Evolutionary conservation across 2,329 filamentous ascomycete genomes (phyloP).

Genomic region (Sclerotinia nivalis): DNA sequence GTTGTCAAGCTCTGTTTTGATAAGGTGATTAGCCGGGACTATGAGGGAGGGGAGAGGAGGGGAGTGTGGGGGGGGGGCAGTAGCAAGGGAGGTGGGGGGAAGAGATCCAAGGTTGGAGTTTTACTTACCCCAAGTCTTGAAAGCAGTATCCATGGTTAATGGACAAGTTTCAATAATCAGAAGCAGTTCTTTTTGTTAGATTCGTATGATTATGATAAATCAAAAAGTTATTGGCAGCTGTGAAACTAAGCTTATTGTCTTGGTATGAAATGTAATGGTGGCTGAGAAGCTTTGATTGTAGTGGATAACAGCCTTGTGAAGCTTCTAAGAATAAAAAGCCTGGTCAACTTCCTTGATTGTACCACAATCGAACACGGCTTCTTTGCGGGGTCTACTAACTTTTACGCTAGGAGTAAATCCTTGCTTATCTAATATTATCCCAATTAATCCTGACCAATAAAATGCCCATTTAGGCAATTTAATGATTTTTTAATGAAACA

Average conservation of each 20-base stretch:
- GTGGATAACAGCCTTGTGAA: constrained; percentile 24
- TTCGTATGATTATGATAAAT: background rate
- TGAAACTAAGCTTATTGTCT: background rate
- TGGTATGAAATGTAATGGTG: background rate
- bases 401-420: background rate
- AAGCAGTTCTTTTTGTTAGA: background rate
- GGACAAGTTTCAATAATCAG: background rate
- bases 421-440: constrained; percentile 9
- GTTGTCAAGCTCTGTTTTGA: constrained; percentile 77
- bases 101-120: constrained; percentile 25
- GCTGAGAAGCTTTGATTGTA: constrained; percentile 1
- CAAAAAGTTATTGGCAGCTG: background rate
- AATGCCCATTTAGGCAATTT: background rate
- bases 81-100: constrained; percentile 8
- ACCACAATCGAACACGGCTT: constrained; percentile 8
- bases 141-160: constrained; percentile 53
- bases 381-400: constrained; percentile 10
- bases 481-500: background rate
- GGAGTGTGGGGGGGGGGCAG: background rate
- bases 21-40: constrained; percentile 33
- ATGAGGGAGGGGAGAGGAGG: background rate
- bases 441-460: background rate
- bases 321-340: constrained; percentile 9
- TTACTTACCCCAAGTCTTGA: constrained; percentile 60
- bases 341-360: background rate